Base-by-base conservation (phyloP, 169 alveolate genomes). In the Babesia bovis region DNA sequence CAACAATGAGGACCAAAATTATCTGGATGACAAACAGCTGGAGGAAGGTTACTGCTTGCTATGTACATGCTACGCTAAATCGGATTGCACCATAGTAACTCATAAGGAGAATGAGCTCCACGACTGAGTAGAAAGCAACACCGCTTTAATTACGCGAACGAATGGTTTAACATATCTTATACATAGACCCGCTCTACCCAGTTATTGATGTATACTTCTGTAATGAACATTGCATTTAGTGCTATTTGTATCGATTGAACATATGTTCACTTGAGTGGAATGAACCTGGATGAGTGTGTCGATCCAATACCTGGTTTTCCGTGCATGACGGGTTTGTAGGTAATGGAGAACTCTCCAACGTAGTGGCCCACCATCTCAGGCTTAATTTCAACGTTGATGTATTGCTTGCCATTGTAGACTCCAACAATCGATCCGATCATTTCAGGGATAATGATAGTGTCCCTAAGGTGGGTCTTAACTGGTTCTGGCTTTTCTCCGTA, bases 361-460 rank as follows among this genome's bases (percentile, higher is more conserved):
- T 97, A 97, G 94, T 96, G 94, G 60, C 99, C 99, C 74, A 97
- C 94, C 99, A 97, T 97, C 90, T 97, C 99, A 25, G 99, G 98
- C 89, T 97, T 97, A 77, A 97, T 94, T 90, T 97, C 99, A 59
- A 97, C 99, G 66, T 95, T 92, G 86, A 93, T 94, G 90, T 91
- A 97, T 79, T 93, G 95, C 90, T 96, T 96, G 56, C 99, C 99
- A 81, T 96, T 94, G 97, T 97, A 96, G 63, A 96, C 97, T 57
- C 97, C 99, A 52, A 96, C 98, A 50, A 97, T 94, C 47, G 99
- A 95, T 36, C 99, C 99, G 57, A 96, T 96, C 99, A 97, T 94
- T 72, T 95, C 98, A 26, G 99, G 99, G 52, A 97, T 91, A 30
- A 97, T 94, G 17, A 96, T 94, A 90, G 94, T 89, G 89, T 97